These are phyloP conservation scores for Clitocybe nebularis DNA, from an alignment of 1,284 basidiomycete species.

Conservation along the genomic window DNA sequence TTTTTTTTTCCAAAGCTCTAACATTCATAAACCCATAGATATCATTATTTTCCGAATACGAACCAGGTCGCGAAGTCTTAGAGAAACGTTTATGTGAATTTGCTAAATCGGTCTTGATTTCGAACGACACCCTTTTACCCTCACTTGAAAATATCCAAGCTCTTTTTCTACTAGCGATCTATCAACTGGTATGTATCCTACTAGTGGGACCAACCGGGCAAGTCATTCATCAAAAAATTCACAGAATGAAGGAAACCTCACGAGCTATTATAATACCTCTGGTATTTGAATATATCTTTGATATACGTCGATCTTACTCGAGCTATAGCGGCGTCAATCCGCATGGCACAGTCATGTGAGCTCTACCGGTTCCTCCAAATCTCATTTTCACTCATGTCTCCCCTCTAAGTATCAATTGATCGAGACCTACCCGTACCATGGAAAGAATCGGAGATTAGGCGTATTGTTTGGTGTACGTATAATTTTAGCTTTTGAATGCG, in stretches of 20 bases:
- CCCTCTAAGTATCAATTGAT: slow-evolving; percentile 10
- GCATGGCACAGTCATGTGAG: slow-evolving; percentile 13
- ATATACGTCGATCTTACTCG: background rate
- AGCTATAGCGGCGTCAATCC: slow-evolving; percentile 8
- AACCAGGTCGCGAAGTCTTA: slow-evolving; percentile 12
- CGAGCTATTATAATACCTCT: slow-evolving; percentile 8
- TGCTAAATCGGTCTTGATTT: slow-evolving; percentile 7
- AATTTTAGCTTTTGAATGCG: background rate
- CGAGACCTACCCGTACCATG: slow-evolving; percentile 1
- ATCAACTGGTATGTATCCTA: slow-evolving; percentile 7
- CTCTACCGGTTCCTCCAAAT: too few species aligned
- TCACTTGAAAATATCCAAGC: slow-evolving; percentile 11
- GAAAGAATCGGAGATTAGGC: slow-evolving; percentile 8
- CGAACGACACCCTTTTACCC: slow-evolving; percentile 4
- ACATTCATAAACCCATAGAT: background rate
- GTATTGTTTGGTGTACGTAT: slow-evolving; percentile 11
- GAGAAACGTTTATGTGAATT: slow-evolving; percentile 14
- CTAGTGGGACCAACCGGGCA: too few species aligned
- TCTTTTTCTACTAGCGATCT: slow-evolving; percentile 8
- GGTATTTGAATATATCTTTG: slow-evolving; percentile 1
- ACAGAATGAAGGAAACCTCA: slow-evolving; percentile 12
- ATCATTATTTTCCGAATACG: slow-evolving; percentile 11
- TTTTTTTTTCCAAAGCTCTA: background rate
- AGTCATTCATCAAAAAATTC: background rate
- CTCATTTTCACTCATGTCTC: background rate